Evolutionary conservation across 176 grass and related monocot genomes (phyloP), one percentile per base, ranked within the genome.

Genomic region (Aegilops longissima): DNA sequence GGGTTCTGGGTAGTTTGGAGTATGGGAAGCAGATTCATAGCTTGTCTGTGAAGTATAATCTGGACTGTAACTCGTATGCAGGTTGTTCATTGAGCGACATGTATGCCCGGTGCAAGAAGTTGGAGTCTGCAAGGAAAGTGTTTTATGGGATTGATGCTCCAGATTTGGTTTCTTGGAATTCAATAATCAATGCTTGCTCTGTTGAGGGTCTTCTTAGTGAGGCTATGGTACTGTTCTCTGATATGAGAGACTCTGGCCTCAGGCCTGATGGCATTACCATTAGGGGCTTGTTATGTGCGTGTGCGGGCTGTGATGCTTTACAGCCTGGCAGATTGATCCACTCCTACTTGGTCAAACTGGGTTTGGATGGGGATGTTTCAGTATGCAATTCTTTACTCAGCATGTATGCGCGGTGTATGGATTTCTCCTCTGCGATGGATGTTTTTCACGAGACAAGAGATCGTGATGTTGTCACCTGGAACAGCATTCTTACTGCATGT

Each of bases 111-210:
- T 98, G 70, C 82, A 79, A 81, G 90, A 93, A 82, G 65, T 80
- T 88, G 74, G 93, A 74, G 33, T 96, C 44, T 64, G 88, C 79
- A 42, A 92, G 29, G 84, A 90, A 61, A 63, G 76, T 86, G 63
- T 96, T 96, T 85, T 63, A 88, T 51, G 58, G 68, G 66, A 79
- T 94, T 14, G 70, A 91, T 63, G 75, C 80, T 18, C 92, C 91
- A 20, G 90, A 98, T 94, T 52, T 89, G 59, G 92, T 98, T 73
- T 90, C 80, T 73, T 96, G 96, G 96, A 94, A 84, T 84, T 89
- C 93, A 34, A 81, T 90, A 70, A 89, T 98, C 58, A 92, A 90
- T 38, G 82, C 86, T 78, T 92, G 89, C 84, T 94, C 94, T 62
- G 88, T 87, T 64, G 84, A 91, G 71, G 93, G 96, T 45, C 86